Percentiles rank a stretch among this genome's conserved stretches.
Conservation (phyloP, 352 stramenopile species). For the Phytophthora podocarpi region DNA sequence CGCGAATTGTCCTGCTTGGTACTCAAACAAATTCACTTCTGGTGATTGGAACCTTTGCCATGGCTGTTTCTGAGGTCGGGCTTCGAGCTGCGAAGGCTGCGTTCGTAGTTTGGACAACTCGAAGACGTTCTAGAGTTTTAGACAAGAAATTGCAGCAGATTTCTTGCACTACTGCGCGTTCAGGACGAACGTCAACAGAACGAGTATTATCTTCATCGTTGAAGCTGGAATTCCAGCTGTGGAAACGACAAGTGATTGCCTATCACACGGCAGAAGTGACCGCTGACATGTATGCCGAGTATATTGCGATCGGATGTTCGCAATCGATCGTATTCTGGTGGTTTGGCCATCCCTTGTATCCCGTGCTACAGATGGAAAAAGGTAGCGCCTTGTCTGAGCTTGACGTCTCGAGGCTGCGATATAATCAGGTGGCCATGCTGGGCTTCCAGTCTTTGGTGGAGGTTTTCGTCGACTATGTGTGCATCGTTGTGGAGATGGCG, state of each 20-base stretch:
- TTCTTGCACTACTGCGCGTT: background rate
- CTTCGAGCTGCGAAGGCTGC: slow-evolving; percentile 31
- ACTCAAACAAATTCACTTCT: slow-evolving; percentile 23
- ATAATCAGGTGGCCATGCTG: slow-evolving; percentile 25
- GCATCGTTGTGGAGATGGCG: slow-evolving; percentile 35
- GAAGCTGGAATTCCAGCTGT: slow-evolving; percentile 30
- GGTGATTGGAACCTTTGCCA: slow-evolving; percentile 15
- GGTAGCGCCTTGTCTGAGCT: slow-evolving; percentile 11
- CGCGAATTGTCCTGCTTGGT: slow-evolving; percentile 43
- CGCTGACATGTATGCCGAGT: slow-evolving; percentile 58
- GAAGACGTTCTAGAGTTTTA: slow-evolving; percentile 12
- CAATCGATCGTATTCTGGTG: slow-evolving; percentile 48
- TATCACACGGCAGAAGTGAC: slow-evolving; percentile 48
- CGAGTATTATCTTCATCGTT: background rate
- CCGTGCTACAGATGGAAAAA: slow-evolving; percentile 2
- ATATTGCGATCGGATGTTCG: slow-evolving; percentile 53
- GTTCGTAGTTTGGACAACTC: slow-evolving; percentile 31
- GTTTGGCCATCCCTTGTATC: slow-evolving; percentile 39
- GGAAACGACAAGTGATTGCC: slow-evolving; percentile 28
- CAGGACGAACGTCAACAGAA: background rate
- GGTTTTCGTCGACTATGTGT: slow-evolving; percentile 36
- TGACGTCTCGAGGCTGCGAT: slow-evolving; percentile 6
- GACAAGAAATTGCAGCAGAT: slow-evolving; percentile 13
- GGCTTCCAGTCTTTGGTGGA: slow-evolving; percentile 27
- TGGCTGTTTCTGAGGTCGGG: slow-evolving; percentile 33